phyloP scores from a whole-genome alignment of 495 filamentous ascomycete species.

The Evernia prunastri region DNA sequence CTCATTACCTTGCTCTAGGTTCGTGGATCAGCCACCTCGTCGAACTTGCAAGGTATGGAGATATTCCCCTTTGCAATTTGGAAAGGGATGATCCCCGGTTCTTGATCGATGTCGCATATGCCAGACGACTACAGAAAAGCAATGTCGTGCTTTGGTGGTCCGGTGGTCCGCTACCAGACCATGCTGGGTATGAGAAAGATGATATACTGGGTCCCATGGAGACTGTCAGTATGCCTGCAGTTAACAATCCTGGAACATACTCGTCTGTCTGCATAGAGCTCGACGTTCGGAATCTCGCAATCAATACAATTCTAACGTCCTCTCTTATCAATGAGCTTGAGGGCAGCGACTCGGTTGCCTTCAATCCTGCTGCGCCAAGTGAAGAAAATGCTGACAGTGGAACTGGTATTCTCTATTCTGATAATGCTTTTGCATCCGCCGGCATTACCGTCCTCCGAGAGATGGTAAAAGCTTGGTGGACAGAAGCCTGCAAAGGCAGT shows the following conservation, averaged over 20 bases:
- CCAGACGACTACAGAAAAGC: slow-evolving; percentile 79
- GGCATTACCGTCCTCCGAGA: slow-evolving; percentile 84
- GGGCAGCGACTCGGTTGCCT: slow-evolving; percentile 69
- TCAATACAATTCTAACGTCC: slow-evolving; percentile 96
- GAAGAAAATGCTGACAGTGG: slow-evolving; percentile 51
- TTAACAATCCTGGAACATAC: slow-evolving; percentile 89
- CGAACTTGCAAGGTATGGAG: slow-evolving; percentile 81
- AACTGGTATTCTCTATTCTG: slow-evolving; percentile 68
- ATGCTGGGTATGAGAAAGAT: slow-evolving; percentile 93
- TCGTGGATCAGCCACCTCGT: slow-evolving; percentile 87
- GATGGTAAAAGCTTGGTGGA: slow-evolving; percentile 99
- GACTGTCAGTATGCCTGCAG: slow-evolving; percentile 84
- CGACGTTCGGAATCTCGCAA: slow-evolving; percentile 86
- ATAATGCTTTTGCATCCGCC: slow-evolving; percentile 88
- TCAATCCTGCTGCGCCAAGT: slow-evolving; percentile 69
- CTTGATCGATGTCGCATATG: slow-evolving; percentile 93
- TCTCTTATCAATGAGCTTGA: slow-evolving; percentile 97
- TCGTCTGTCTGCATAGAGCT: slow-evolving; percentile 96
- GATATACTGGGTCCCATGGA: slow-evolving; percentile 79
- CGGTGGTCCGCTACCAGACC: slow-evolving; percentile 73
- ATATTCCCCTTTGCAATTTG: slow-evolving; percentile 90
- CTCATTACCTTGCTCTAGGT: slow-evolving; percentile 82
- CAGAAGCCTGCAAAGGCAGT: slow-evolving; percentile 83
- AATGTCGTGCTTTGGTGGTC: slow-evolving; percentile 99
- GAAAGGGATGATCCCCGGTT: slow-evolving; percentile 91